Evolutionary conservation across 2,329 filamentous ascomycete species (phyloP), one percentile per base, ranked within the genome.

Genomic region (Claviceps spartinae): DNA sequence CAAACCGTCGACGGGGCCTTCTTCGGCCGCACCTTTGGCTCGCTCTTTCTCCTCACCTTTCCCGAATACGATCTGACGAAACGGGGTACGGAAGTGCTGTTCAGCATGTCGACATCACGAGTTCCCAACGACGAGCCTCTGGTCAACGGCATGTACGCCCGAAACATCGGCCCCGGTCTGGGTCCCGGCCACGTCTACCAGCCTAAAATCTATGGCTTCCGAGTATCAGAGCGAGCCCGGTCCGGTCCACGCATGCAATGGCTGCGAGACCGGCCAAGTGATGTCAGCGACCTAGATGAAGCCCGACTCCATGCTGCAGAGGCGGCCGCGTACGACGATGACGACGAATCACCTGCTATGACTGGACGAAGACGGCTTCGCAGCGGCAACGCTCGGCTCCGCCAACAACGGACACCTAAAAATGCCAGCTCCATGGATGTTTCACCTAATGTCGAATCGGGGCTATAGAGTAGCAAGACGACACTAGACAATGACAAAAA

Each of bases 1-100:
- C 93, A 97, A 69, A 91, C 88, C 2, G 93, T 98, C 37, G 93
- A 98, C 60, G 93, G 93, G 50, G 93, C 93, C 47, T 98, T 97
- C 73, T 98, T 98, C 64, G 93, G 93, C 47, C 91, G 93, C 51
- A 98, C 93, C 0, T 98, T 98, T 67, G 90, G 90, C 55, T 89
- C 89, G 46, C 81, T 98, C 54, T 98, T 98, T 73, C 88, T 98
- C 66, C 91, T 98, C 75, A 98, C 91, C 41, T 98, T 97, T 68
- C 91, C 93, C 38, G 93, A 98, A 65, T 86, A 96, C 63, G 89
- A 96, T 60, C 81, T 97, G 54, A 83, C 83, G 36, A 83, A 85
- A 62, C 81, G 82, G 60, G 83, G 83, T 52, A 72, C 75, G 51
- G 78, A 84, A 48, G 71, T 77, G n/a, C 69, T 85, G 52, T 67